Conservation (phyloP, 495 filamentous ascomycete genomes). For the Arthonia radiata region DNA sequence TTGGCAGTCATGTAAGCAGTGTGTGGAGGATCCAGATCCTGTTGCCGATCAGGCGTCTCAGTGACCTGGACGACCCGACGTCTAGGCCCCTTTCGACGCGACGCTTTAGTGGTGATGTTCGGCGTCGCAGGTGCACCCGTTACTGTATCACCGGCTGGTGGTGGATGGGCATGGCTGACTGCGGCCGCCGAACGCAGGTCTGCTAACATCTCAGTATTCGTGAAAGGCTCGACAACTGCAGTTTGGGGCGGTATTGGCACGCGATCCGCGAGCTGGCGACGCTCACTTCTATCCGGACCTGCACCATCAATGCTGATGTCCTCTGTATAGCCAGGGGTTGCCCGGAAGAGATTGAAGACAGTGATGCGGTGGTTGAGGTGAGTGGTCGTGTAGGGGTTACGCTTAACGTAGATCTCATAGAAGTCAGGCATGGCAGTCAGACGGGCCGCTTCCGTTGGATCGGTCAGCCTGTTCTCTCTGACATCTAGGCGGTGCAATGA, state of each 20-base stretch:
- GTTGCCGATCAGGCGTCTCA: no score
- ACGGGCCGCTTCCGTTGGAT: conserved; percentile 74
- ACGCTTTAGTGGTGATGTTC: no score
- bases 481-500: conserved; percentile 79
- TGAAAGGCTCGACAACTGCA: conserved; percentile 52
- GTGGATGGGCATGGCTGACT: no score
- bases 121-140: no score
- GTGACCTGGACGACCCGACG: no score
- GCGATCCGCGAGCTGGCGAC: conserved; percentile 62
- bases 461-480: conserved; percentile 70
- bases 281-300: conserved; percentile 58
- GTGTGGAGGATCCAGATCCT: no score
- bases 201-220: no score
- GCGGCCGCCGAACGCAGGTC: no score
- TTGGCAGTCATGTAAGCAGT: no score
- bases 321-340: conserved; percentile 70
- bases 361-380: conserved; percentile 63
- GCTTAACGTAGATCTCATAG: conserved; percentile 69
- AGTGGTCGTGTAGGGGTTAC: conserved; percentile 75
- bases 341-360: conserved; percentile 91
- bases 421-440: conserved; percentile 79
- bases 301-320: conserved; percentile 75
- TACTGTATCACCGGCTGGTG: no score
- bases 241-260: conserved; percentile 45
- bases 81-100: no score